Conservation (phyloP, 1,284 basidiomycete genomes). For the Testicularia cyperi region DNA sequence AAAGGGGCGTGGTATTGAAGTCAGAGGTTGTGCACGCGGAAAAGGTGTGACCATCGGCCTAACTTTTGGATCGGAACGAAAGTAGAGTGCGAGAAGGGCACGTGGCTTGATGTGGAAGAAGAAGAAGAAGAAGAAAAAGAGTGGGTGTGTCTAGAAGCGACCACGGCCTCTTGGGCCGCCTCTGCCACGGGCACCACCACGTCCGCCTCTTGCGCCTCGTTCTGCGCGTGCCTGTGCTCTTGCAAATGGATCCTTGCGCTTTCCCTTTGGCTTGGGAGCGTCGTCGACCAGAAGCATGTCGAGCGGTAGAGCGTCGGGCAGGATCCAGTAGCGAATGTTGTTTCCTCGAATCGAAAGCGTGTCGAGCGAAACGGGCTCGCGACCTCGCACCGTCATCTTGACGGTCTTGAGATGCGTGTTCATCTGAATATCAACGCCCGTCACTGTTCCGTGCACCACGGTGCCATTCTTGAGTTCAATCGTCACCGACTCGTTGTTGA, state of each 20-base stretch:
- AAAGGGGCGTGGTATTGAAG: too few relatives aligned
- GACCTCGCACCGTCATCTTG: slow-evolving; percentile 88
- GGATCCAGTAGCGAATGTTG: slow-evolving; percentile 79
- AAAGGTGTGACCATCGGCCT: too few relatives aligned
- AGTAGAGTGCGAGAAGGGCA: too few relatives aligned
- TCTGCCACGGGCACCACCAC: slow-evolving; percentile 34
- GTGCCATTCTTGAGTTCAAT: slow-evolving; percentile 98
- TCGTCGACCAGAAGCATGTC: slow-evolving; percentile 97
- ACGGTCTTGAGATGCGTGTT: slow-evolving; percentile 96
- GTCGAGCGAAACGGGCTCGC: slow-evolving; percentile 70
- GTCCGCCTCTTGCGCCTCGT: slow-evolving; percentile 36
- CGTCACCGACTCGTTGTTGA: slow-evolving; percentile 98
- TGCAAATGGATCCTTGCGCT: slow-evolving; percentile 44
- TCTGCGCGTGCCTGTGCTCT: slow-evolving; percentile 27
- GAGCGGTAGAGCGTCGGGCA: slow-evolving; percentile 92
- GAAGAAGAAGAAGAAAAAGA: too few relatives aligned
- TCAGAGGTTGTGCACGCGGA: too few relatives aligned
- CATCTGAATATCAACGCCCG: slow-evolving; percentile 68
- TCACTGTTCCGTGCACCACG: slow-evolving; percentile 92
- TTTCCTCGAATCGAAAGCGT: slow-evolving; percentile 60
- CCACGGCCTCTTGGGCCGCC: slow-evolving; percentile 4
- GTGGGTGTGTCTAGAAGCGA: too few relatives aligned
- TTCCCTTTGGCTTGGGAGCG: slow-evolving; percentile 85
- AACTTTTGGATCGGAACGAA: too few relatives aligned
- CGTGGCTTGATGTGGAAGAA: too few relatives aligned